Evolutionary conservation across 371 early-diverging fungal genomes (phyloP), one percentile per base, ranked within the genome.

Genomic region (Lichtheimia ornata): DNA sequence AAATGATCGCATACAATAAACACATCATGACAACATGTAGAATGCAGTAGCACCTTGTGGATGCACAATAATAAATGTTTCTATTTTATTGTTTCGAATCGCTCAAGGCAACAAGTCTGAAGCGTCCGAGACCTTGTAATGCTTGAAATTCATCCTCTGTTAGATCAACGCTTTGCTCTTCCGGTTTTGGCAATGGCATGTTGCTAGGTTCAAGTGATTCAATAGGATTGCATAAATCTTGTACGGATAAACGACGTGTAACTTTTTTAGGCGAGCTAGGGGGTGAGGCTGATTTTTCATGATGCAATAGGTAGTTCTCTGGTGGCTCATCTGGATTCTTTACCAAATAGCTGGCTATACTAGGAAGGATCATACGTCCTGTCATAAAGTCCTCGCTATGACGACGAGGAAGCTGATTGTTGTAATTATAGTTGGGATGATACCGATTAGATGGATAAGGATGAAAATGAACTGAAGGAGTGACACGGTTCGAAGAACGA

Each of bases 91-190:
- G 47, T 47, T 47, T 52, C 5, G 47, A n/a, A 22, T 47, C 47
- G 7, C 18, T 22, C 47, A 50, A 35, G 5, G 60, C 60, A 17
- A 62, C 62, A 11, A 52, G 18, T 25, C 56, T 56, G 35, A 69
- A 69, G 7, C 69, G 57, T 6, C 77, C 72, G 30, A 80, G 71
- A 5, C 73, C 80, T 62, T 77, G 72, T 15, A 80, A 56, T 2
- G 80, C 77, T 53, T 80, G 71, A 22, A 65, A 72, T 44, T 80
- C 80, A 63, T 74, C 80, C 30, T 72, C 61, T 5, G 80, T 80
- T 9, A 80, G 30, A 50, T 67, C 66, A 24, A 71, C 65, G 7
- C 69, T 71, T 42, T 73, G 66, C 43, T 60, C 56, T 5, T 61
- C 63, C 27, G 30, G 24, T 13, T 62, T 53, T 5, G 18, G 30